phyloP scores from a whole-genome alignment of 805 yeast genomes.

The Suhomyces xylopsoci region DNA sequence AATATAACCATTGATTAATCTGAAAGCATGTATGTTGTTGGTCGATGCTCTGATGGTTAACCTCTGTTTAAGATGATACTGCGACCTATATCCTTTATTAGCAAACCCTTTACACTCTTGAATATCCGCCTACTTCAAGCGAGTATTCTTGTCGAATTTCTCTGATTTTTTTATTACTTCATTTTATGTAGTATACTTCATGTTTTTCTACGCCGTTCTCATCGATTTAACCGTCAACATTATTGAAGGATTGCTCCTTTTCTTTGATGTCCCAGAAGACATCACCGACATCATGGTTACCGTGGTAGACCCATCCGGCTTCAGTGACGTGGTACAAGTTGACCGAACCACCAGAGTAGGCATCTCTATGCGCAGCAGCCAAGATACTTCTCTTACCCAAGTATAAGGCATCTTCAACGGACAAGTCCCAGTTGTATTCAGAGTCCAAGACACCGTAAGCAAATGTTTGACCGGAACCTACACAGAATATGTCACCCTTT shows the following conservation, averaged over 20 bases:
- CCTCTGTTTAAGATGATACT: too few species aligned
- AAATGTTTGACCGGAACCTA: slow-evolving; percentile 98
- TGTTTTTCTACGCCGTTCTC: neutral
- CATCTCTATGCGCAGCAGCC: slow-evolving; percentile 98
- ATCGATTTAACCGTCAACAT: slow-evolving; percentile 50
- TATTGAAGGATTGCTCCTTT: slow-evolving; percentile 84
- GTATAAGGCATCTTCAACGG: slow-evolving; percentile 90
- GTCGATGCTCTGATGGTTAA: too few species aligned
- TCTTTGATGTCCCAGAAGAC: slow-evolving; percentile 90
- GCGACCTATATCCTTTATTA: too few species aligned
- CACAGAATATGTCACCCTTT: slow-evolving; percentile 93
- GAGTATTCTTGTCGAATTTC: neutral
- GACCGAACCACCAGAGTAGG: slow-evolving; percentile 94
- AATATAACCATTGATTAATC: neutral
- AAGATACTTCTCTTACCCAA: slow-evolving; percentile 93
- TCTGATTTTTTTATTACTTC: neutral
- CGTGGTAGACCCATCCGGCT: slow-evolving; percentile 93
- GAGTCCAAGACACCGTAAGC: slow-evolving; percentile 98
- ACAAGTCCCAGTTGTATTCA: slow-evolving; percentile 85
- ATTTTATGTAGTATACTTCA: neutral
- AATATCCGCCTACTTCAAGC: neutral
- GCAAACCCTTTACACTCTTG: too few species aligned
- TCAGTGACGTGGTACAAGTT: slow-evolving; percentile 92
- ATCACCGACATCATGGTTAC: slow-evolving; percentile 89
- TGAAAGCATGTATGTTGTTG: neutral